A percentile compares a stretch with the other conserved stretches of the same genome.
Conservation (phyloP, 2,329 filamentous ascomycete species). For the Aspergillus sp. region DNA sequence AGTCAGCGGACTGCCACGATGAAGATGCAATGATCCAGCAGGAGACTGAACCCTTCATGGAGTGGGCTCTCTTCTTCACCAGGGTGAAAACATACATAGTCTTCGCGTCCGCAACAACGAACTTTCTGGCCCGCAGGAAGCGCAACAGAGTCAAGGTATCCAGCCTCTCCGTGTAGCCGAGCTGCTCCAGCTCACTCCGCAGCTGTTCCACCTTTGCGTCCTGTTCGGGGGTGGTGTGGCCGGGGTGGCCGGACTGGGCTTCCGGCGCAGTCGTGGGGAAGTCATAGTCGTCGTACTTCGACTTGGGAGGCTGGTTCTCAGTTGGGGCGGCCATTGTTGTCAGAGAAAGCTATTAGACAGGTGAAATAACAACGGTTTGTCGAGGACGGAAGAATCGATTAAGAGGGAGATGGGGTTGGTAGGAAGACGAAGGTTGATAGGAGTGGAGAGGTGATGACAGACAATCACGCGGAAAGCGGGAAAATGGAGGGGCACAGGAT, state of each 20-base stretch:
- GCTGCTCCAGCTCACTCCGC: slow-evolving; percentile 77
- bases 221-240: slow-evolving; percentile 81
- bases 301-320: slow-evolving; percentile 56
- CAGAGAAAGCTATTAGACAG: slow-evolving; percentile 1
- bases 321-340: slow-evolving; percentile 27
- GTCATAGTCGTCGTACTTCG: slow-evolving; percentile 96
- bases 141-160: slow-evolving; percentile 92
- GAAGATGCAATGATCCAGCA: background rate
- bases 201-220: slow-evolving; percentile 88
- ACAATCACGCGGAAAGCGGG: background rate
- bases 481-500: slow-evolving; percentile 3
- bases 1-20: slow-evolving; percentile 1
- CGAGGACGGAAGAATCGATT: background rate
- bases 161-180: slow-evolving; percentile 77
- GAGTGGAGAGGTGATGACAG: slow-evolving; percentile 1
- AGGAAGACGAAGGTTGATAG: background rate
- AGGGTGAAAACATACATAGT: slow-evolving; percentile 67
- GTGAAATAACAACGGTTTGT: background rate
- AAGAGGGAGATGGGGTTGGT: background rate
- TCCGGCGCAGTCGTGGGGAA: slow-evolving; percentile 77
- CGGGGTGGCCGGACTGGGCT: slow-evolving; percentile 74
- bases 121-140: slow-evolving; percentile 93
- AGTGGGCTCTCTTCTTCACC: no score
- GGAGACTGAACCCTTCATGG: background rate
- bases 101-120: slow-evolving; percentile 80